Base-by-base conservation (phyloP, 2,329 filamentous ascomycete species). In the Calonectria honghensis region DNA sequence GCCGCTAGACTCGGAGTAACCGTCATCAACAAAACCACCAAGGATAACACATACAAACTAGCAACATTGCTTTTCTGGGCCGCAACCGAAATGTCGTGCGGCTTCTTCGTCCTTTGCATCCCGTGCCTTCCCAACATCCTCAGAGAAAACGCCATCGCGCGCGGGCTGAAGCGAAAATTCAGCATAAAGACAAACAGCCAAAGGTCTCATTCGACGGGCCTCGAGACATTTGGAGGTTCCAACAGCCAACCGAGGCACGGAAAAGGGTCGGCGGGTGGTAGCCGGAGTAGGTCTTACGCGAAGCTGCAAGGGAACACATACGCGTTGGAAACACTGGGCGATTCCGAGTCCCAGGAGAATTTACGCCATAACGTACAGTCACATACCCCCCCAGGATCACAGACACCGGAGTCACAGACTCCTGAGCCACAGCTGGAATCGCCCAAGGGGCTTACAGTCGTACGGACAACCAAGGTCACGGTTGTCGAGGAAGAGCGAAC, bases 41-140 rank as follows among this genome's bases (percentile, higher is more conserved):
- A 41, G 10, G 57, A 61, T 24, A 61, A 61, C 57, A 61, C 57
- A 18, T 61, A 61, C n/a, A 61, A 61, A 20, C 24, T 61, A 13
- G 24, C 57, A 18, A 41, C 57, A 2, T n/a, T 41, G 16, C n/a
- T 61, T 16, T 41, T 61, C 35, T 61, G 57, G 57, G 35, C 57
- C 16, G 57, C 57, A 29, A 37, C 57, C 16, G 57, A 61, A 20
- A 61, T 61, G 57, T 61, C 57, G 11, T 61, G 57, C 18, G 57
- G 57, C 10, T 61, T 61, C 57, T 41, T 61, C n/a, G 35, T 61
- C n/a, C 37, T 61, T 6, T 39, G 57, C 20, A 61, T 61, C 27
- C 57, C 57, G 5, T 61, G 57, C 6, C 35, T 61, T 6, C 57
- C 57, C 11, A 61, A 41, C 18, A 61, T 61, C 24, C n/a, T 61